Evolutionary conservation across 208 protist genomes (phyloP), one percentile per base, ranked within the genome.

Genomic region (Trypanosoma theileri): DNA sequence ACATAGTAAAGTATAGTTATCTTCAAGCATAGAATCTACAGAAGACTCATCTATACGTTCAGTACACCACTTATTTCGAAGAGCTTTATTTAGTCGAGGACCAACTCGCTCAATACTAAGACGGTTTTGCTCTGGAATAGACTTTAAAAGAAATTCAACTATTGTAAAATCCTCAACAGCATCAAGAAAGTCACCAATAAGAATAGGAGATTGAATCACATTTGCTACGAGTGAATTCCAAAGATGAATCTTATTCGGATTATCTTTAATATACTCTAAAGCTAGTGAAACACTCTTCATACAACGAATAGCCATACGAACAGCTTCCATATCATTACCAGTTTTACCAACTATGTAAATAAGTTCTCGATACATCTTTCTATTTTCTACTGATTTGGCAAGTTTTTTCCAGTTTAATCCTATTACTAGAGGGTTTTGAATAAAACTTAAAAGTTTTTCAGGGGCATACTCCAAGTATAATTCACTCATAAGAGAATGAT

Each of bases 151-250:
- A 44, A 58, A n/a, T 46, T 42, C 28, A 10, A 59, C 54, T 51
- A 59, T 57, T 41, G 59, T 31, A 52, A 40, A 52, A 51, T 70
- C 71, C 24, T 64, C 65, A 35, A 53, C 63, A 16, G 35, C 50
- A 41, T 77, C 71, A 40, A 77, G 40, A 69, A 77, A 65, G 48
- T 77, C 64, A 28, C 64, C 71, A 59, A 77, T 71, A 64, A 77
- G 71, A 45, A 66, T 22, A 24, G 71, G 71, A 61, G 62, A 71
- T 55, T 77, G 71, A 59, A 71, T 66, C 14, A 71, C 64, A 66
- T 77, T 67, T 44, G 19, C 12, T 28, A 72, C 48, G 55, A 71
- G 22, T 17, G 59, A 42, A 50, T 66, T 51, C 71, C 55, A 71
- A 19, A 77, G 50, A 41, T 35, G 48, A 40, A 8, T 56, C 53